These are phyloP conservation scores for Helotiales sp. DNA, from an alignment of 2,329 filamentous ascomycete genomes.

Conservation along the genomic window DNA sequence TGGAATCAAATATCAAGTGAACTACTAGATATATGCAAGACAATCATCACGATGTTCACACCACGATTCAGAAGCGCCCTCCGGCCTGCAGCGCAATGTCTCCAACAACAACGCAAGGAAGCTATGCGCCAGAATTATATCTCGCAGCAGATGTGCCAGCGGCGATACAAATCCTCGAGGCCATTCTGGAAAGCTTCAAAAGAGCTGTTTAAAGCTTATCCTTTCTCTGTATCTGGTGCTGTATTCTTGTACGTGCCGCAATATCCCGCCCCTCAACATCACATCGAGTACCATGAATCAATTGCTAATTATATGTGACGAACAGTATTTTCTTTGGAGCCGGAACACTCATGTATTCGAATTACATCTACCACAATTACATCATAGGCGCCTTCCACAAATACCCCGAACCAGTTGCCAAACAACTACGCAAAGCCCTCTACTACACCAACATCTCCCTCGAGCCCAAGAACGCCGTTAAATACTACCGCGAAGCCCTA, in stretches of 20 bases:
- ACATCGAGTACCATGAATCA: background rate
- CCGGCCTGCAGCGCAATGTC: slow-evolving; percentile 37
- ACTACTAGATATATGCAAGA: background rate
- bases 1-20: no score
- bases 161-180: slow-evolving; percentile 34
- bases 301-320: background rate
- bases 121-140: slow-evolving; percentile 29
- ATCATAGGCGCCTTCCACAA: slow-evolving; percentile 53
- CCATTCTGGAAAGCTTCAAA: slow-evolving; percentile 29
- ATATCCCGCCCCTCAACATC: background rate
- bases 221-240: slow-evolving; percentile 39
- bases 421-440: slow-evolving; percentile 79
- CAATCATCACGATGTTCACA: slow-evolving; percentile 34
- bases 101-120: slow-evolving; percentile 35
- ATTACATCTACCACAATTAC: slow-evolving; percentile 42
- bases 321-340: slow-evolving; percentile 38
- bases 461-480: slow-evolving; percentile 77
- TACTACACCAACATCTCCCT: slow-evolving; percentile 83
- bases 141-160: slow-evolving; percentile 35
- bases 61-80: slow-evolving; percentile 32
- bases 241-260: slow-evolving; percentile 32
- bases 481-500: slow-evolving; percentile 83
- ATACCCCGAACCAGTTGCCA: slow-evolving; percentile 73
- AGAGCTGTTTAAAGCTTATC: slow-evolving; percentile 37
- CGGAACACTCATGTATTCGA: slow-evolving; percentile 36